Evolutionary conservation across 2,329 filamentous ascomycete species (phyloP).

Genomic region (Pseudocercospora crystallina): DNA sequence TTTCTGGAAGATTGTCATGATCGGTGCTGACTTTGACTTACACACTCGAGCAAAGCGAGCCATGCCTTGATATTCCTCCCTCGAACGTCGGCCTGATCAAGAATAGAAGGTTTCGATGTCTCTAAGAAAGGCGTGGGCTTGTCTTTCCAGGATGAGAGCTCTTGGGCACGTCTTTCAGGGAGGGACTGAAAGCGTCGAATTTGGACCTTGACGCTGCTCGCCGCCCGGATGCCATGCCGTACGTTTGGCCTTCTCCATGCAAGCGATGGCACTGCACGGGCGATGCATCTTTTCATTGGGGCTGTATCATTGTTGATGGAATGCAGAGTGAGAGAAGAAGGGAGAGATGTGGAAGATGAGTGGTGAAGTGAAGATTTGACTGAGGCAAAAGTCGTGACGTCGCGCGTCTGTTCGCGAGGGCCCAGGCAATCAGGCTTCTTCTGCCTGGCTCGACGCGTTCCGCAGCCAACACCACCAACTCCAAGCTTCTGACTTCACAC

Average conservation of each 20-base stretch:
- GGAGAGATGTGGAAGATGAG: neutral
- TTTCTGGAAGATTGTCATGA: no score
- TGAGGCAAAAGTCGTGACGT: conserved; percentile 9
- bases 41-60: conserved; percentile 21
- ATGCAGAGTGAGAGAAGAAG: neutral
- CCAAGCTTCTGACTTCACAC: no score
- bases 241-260: neutral
- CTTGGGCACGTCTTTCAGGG: no score
- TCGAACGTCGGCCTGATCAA: conserved; percentile 6
- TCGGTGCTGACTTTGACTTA: neutral
- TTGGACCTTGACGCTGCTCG: no score
- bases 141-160: no score
- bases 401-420: neutral
- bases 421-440: no score
- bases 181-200: no score
- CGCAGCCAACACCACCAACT: no score
- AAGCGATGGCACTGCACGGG: conserved; percentile 6
- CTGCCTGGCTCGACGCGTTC: no score
- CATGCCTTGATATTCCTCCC: conserved; percentile 11
- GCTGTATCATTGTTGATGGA: conserved; percentile 20
- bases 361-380: conserved; percentile 2
- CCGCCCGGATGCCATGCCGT: no score
- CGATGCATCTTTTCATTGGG: conserved; percentile 31
- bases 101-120: neutral
- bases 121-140: no score